Base-by-base conservation (phyloP, 805 yeast species). In the Tetrapisispora iriomotensis region DNA sequence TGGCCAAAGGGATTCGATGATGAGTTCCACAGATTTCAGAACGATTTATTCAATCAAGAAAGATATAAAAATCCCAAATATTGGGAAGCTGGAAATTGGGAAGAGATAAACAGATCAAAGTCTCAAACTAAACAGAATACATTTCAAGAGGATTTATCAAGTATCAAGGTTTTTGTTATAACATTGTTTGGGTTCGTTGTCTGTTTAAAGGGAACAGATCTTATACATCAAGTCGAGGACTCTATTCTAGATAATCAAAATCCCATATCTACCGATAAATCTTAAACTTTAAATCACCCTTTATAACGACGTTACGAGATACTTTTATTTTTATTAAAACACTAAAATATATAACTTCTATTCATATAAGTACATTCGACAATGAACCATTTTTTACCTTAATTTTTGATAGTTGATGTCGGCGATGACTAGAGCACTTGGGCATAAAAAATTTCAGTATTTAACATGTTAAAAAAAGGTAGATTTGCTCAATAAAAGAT, bases 1-100 rank as follows among this genome's bases (percentile, higher is more conserved):
- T 73, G 78, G 78, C 30, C 42, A 15, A 45, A 19, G 20, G 44
- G 20, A 9, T 34, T 8, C 37, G 65, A 62, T 34, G 49, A 56
- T 26, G 60, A 24, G 1, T 13, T 20, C n/a, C 10, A 14, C 4
- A 10, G 7, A 12, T 26, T 26, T 8, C 22, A 29, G 15, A 21
- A n/a, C 8, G 8, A 17, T 4, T 28, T 13, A 18, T 14, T 23
- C 8, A 20, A 25, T 20, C 46, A 12, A 29, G 14, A 10, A 12
- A 27, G 30, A 28, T 15, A 22, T 8, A 22, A 28, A 2, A 35
- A 35, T 12, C 38, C 17, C 60, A 63, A 62, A 26, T 77, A 77
- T 55, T 75, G 81, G 77, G 70, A 64, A 34, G 81, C 83, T 0
- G 77, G 78, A 1, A 73, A 72, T 1, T 77, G 83, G 82, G 82